phyloP scores from a whole-genome alignment of 352 stramenopile species.

The Aphanomyces euteiches region DNA sequence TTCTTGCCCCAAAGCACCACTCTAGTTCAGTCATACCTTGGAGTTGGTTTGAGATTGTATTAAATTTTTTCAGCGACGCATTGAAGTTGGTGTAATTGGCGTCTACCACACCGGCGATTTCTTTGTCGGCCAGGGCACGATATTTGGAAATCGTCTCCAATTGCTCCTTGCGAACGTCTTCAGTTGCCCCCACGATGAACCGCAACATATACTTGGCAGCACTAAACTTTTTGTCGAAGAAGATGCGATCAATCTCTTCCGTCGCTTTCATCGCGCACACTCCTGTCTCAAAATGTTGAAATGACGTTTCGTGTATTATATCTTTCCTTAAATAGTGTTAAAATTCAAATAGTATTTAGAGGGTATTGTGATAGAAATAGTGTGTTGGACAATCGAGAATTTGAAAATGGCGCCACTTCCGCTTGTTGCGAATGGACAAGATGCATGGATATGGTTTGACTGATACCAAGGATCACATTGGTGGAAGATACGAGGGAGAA shows the following conservation, averaged over 20 bases:
- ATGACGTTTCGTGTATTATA: not conserved
- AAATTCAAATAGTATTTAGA: not conserved
- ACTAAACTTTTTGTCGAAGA: conserved; percentile 86
- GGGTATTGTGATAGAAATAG: not conserved
- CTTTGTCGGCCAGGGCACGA: conserved; percentile 59
- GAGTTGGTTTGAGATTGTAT: conserved; percentile 67
- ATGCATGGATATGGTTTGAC: too few species aligned
- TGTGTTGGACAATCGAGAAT: not conserved
- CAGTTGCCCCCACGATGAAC: conserved; percentile 61
- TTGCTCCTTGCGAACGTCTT: conserved; percentile 67
- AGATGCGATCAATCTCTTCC: conserved; percentile 55
- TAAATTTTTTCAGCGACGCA: conserved; percentile 75
- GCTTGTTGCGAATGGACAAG: too few species aligned
- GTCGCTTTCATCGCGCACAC: conserved; percentile 17
- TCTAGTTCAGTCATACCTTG: conserved; percentile 43
- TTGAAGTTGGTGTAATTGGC: conserved; percentile 84
- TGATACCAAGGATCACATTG: too few species aligned
- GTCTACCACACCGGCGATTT: conserved; percentile 81
- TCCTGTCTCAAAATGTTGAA: not conserved
- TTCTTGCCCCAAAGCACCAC: not conserved
- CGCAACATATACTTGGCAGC: conserved; percentile 73
- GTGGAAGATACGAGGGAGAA: too few species aligned
- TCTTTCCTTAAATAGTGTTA: not conserved
- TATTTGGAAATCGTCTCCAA: conserved; percentile 56
- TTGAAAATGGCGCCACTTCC: too few species aligned